Evolutionary conservation across 495 filamentous ascomycete genomes (phyloP), one percentile per base, ranked within the genome.

Genomic region (Tuber magnatum): DNA sequence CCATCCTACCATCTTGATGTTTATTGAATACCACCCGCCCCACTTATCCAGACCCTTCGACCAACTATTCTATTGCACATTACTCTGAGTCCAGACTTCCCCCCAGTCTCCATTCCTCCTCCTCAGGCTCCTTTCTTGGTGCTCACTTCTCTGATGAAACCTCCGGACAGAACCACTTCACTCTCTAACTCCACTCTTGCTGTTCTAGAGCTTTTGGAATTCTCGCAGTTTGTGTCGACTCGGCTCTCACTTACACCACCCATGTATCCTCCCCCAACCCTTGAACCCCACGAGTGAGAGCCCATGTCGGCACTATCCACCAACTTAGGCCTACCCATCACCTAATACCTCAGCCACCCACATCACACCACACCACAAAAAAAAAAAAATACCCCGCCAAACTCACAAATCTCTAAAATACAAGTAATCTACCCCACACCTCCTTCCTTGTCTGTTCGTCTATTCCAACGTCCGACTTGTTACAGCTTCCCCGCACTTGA

Each of bases 301-400:
- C 14, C 14, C 56, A 65, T 65, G 56, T 65, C 56, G 1, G 22
- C 46, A 51, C 22, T 20, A n/a, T 20, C 24, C 8, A 48, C 48
- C 22, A 2, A 51, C 8, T n/a, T 10, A 9, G 22, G 24, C 24
- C 1, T 0, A 16, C 12, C 56, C 16, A 56, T 8, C n/a, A 56
- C 24, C 1, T n/a, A n/a, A n/a, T 51, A 9, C 56, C 56, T 61
- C n/a, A 32, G 56, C 56, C 56, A 61, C 51, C 10, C n/a, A 16
- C 51, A 32, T 10, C n/a, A 14, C 51, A 61, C 10, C 12, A 32
- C 51, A n/a, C 3, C 24, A 61, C 9, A 61, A 61, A 61, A 65
- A 65, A 65, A 35, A 61, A 61, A 61, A 65, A 65, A 65, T 65
- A 65, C 56, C 56, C 28, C 56, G 28, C 56, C 14, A 65, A 65